Evolutionary conservation across 2,329 filamentous ascomycete species (phyloP).

Genomic region (Fusarium sp.): DNA sequence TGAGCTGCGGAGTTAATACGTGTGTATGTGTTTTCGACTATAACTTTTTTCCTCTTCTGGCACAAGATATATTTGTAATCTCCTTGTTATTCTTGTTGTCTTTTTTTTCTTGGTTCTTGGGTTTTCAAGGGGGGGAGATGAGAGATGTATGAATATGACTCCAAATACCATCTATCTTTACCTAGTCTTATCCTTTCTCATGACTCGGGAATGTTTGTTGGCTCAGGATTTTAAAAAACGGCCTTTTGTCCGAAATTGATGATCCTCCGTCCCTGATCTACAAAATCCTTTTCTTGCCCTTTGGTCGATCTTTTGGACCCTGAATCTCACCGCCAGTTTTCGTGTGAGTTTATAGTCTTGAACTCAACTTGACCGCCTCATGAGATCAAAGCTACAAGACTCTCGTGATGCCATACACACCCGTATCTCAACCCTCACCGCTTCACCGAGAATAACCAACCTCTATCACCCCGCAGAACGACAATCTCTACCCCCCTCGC

Average conservation of each 20-base stretch:
- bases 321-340: not conserved
- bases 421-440: not conserved
- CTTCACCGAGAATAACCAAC: not conserved
- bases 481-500: not conserved
- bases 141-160: slow-evolving; percentile 3
- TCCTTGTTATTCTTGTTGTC: not conserved
- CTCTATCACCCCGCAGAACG: not conserved
- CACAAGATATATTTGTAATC: slow-evolving; percentile 18
- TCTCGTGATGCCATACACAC: not conserved
- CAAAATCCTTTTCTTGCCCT: not conserved
- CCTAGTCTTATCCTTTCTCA: not conserved
- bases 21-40: slow-evolving; percentile 15
- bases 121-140: slow-evolving; percentile 1
- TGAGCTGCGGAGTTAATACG: slow-evolving; percentile 32
- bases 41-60: slow-evolving; percentile 5
- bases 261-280: not conserved
- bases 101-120: not conserved
- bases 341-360: not conserved
- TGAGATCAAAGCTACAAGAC: not conserved
- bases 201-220: not conserved
- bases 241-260: not conserved
- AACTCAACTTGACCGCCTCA: not conserved
- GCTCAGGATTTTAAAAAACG: not conserved
- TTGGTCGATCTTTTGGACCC: not conserved
- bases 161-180: not conserved